phyloP scores from a whole-genome alignment of 2,329 filamentous ascomycete species.

The Penicillium sp. region DNA sequence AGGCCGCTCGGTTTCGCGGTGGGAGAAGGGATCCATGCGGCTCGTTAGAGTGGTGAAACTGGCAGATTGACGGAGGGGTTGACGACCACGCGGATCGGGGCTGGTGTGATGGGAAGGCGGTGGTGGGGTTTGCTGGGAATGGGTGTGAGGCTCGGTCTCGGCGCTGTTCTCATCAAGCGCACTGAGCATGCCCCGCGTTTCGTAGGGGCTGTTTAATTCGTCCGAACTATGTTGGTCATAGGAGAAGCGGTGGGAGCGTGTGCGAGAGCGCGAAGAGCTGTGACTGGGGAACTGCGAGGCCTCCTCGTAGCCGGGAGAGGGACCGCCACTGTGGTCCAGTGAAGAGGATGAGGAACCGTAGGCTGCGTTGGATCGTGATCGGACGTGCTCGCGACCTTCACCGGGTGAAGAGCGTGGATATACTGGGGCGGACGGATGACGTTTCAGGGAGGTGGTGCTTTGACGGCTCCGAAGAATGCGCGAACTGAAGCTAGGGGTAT shows the following conservation, averaged over 20 bases:
- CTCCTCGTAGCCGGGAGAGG: conserved; percentile 39
- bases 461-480: conserved; percentile 43
- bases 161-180: conserved; percentile 40
- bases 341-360: conserved; percentile 48
- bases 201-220: conserved; percentile 45
- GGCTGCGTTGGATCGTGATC: conserved; percentile 43
- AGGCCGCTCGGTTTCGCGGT: conserved; percentile 46
- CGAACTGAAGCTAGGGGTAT: conserved; percentile 41
- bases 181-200: conserved; percentile 44
- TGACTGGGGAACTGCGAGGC: conserved; percentile 26
- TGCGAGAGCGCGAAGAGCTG: conserved; percentile 30
- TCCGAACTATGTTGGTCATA: conserved; percentile 40
- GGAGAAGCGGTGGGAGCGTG: conserved; percentile 33
- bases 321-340: conserved; percentile 41
- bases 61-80: conserved; percentile 60
- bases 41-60: conserved; percentile 56
- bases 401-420: conserved; percentile 42
- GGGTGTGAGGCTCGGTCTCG: conserved; percentile 30
- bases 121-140: conserved; percentile 41
- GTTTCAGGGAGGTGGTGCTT: conserved; percentile 43
- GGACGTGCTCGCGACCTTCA: conserved; percentile 40
- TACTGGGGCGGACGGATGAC: conserved; percentile 46
- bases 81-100: conserved; percentile 53
- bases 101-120: conserved; percentile 49
- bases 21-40: conserved; percentile 49